These are phyloP conservation scores for Paulownia fortunei DNA, from an alignment of 257 asterid species.

Conservation along the genomic window DNA sequence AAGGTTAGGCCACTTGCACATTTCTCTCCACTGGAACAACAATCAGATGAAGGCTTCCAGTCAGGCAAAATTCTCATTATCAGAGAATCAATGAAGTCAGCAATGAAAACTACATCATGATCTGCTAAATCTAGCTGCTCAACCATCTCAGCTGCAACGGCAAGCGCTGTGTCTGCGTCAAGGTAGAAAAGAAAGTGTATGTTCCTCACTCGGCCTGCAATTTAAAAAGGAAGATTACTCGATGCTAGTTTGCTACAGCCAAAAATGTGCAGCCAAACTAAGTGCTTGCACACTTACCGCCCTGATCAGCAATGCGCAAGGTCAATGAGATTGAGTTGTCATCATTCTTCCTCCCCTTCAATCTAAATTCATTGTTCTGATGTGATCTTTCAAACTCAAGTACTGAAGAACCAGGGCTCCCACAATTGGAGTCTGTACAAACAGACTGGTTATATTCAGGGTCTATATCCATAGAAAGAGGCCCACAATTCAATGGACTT, in stretches of 20 bases:
- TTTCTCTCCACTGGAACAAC: slow-evolving; percentile 38
- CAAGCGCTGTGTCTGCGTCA: slow-evolving; percentile 69
- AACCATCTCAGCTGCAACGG: slow-evolving; percentile 85
- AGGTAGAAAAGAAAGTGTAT: slow-evolving; percentile 70
- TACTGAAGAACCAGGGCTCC: slow-evolving; percentile 43
- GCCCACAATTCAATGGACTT: slow-evolving; percentile 43
- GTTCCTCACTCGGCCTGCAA: slow-evolving; percentile 55
- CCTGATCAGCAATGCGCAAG: slow-evolving; percentile 57
- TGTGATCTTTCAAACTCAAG: slow-evolving; percentile 60
- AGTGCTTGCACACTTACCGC: slow-evolving; percentile 44
- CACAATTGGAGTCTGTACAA: slow-evolving; percentile 49
- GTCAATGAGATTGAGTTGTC: slow-evolving; percentile 58
- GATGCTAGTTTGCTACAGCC: neutral
- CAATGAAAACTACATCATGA: slow-evolving; percentile 72
- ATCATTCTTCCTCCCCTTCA: slow-evolving; percentile 64
- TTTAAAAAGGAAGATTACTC: neutral
- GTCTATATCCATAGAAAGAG: slow-evolving; percentile 72
- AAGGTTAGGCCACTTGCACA: slow-evolving; percentile 37
- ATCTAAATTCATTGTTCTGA: slow-evolving; percentile 58
- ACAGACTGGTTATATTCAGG: slow-evolving; percentile 53
- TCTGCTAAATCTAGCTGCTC: slow-evolving; percentile 73
- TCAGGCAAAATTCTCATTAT: slow-evolving; percentile 54
- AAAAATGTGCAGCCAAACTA: neutral
- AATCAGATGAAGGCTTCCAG: slow-evolving; percentile 59
- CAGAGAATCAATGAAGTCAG: slow-evolving; percentile 68